Evolutionary conservation across 169 alveolate genomes (phyloP).

Genomic region (Plasmodium gonderi): DNA sequence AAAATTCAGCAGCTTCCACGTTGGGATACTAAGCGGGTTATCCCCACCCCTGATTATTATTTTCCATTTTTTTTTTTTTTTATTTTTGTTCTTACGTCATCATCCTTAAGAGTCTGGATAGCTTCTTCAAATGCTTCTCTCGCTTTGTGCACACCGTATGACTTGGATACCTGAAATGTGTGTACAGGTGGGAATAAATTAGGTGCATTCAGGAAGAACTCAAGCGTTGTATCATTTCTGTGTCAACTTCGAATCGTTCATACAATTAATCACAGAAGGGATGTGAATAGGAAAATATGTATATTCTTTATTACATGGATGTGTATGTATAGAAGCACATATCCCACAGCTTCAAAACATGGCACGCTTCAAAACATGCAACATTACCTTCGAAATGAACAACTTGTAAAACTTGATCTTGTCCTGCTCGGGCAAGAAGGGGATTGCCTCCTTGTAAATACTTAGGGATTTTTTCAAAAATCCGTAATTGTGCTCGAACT

Average conservation of each 20-base stretch:
- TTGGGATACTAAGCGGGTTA: too few relatives aligned
- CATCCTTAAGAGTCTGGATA: constrained; percentile 53
- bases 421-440: constrained; percentile 83
- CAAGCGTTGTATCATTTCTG: too few relatives aligned
- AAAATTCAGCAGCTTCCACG: too few relatives aligned
- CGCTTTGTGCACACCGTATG: constrained; percentile 69
- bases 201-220: too few relatives aligned
- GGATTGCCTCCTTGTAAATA: constrained; percentile 87
- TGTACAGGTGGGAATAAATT: too few relatives aligned
- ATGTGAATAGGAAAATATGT: not conserved
- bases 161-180: constrained; percentile 47
- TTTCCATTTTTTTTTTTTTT: too few relatives aligned
- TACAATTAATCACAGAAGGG: too few relatives aligned
- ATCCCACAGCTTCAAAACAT: too few relatives aligned
- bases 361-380: not conserved
- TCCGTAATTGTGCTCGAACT: constrained; percentile 91
- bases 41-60: too few relatives aligned
- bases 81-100: constrained; percentile 1
- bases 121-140: constrained; percentile 74
- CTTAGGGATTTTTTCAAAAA: constrained; percentile 86
- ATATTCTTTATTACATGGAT: not conserved
- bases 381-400: constrained; percentile 53
- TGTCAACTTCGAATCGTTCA: too few relatives aligned
- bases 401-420: constrained; percentile 53
- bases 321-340: not conserved